Conservation (phyloP, 2,329 filamentous ascomycete species). For the Cylindrodendrum hubeiense region DNA sequence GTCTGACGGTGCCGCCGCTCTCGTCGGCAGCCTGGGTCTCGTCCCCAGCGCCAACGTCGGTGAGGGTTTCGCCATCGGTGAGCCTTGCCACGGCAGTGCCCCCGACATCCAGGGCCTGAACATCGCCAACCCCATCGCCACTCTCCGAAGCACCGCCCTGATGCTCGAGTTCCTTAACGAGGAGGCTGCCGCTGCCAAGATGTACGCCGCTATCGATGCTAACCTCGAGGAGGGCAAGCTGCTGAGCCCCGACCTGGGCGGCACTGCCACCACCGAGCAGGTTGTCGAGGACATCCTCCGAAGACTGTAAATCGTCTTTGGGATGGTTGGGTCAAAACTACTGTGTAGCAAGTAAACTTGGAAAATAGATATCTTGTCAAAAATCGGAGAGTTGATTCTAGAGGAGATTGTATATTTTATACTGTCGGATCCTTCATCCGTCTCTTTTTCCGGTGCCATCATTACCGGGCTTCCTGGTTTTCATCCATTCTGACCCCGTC, state of each 20-base stretch:
- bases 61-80: slow-evolving; percentile 93
- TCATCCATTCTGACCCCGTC: slow-evolving; percentile 4
- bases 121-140: slow-evolving; percentile 97
- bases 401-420: slow-evolving; percentile 43
- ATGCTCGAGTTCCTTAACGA: slow-evolving; percentile 98
- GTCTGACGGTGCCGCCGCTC: slow-evolving; percentile 92
- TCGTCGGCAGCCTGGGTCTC: slow-evolving; percentile 91
- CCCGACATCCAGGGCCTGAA: slow-evolving; percentile 94
- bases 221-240: slow-evolving; percentile 87
- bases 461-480: slow-evolving; percentile 3
- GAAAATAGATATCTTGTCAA: not conserved
- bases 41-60: slow-evolving; percentile 97
- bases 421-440: slow-evolving; percentile 29
- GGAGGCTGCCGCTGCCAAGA: slow-evolving; percentile 86
- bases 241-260: slow-evolving; percentile 91
- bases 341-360: not conserved
- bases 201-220: slow-evolving; percentile 92
- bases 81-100: slow-evolving; percentile 96
- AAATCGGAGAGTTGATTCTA: slow-evolving; percentile 22
- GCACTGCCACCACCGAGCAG: slow-evolving; percentile 85
- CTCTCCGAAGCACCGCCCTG: slow-evolving; percentile 87
- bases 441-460: slow-evolving; percentile 9
- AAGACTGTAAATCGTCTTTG: slow-evolving; percentile 70
- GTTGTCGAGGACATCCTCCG: slow-evolving; percentile 89
- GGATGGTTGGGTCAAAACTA: not conserved